Base-by-base conservation (phyloP, 306 rosid species). In the Benincasa hispida region DNA sequence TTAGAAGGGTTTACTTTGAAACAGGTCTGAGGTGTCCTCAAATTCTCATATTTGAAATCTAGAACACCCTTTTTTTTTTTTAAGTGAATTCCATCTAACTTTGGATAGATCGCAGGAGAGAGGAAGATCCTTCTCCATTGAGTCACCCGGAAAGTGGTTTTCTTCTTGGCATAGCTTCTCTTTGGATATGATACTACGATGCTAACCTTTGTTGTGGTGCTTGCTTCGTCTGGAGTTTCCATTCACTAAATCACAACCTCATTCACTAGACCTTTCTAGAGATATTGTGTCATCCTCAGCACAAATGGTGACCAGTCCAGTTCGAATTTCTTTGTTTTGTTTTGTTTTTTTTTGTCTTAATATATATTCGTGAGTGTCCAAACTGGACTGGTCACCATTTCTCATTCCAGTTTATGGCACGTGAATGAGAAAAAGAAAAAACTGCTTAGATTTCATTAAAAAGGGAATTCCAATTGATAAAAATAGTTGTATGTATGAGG, bases 281-380 rank as follows among this genome's bases (percentile, higher is more conserved):
- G 93, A 84, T 68, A 81, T 30, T 30, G 81, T 81, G 68, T 87
- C 90, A 75, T 82, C 90, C 72, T 92, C 92, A 32, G 66, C 87
- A 27, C 82, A 77, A 18, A 72, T 81, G 79, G 90, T 87, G 11
- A 83, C 55, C 68, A 81, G 22, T 85, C 92, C 18, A 67, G 51
- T 45, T 42, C 85, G 2, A 96, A 92, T 83, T 87, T 90, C 82
- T 86, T 90, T 35, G 83, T 88, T 74, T n/a, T n/a, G n/a, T n/a
- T n/a, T n/a, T n/a, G n/a, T n/a, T n/a, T n/a, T n/a, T n/a, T n/a
- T n/a, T n/a, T n/a, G n/a, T n/a, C n/a, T n/a, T n/a, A n/a, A n/a
- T n/a, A n/a, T n/a, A n/a, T n/a, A n/a, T n/a, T n/a, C n/a, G n/a
- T n/a, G n/a, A n/a, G n/a, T n/a, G n/a, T n/a, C n/a, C n/a, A n/a